A percentile compares a stretch with the other conserved stretches of the same genome.
Evolutionary conservation across 2,329 filamentous ascomycete genomes (phyloP).

Genomic region (Colletotrichum melonis): DNA sequence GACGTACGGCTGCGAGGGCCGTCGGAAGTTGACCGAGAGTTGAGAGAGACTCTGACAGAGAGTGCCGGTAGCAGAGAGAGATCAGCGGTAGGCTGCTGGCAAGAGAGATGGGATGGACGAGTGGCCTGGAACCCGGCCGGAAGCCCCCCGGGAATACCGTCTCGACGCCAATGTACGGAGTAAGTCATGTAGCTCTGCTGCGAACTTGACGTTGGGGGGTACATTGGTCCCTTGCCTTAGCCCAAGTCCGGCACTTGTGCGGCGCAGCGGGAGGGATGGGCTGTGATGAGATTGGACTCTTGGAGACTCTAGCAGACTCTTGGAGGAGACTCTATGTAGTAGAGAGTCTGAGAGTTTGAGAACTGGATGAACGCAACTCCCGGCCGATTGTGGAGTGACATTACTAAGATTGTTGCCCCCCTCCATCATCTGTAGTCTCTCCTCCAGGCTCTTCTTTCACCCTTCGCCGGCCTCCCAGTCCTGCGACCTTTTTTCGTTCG

Average conservation of each 20-base stretch:
- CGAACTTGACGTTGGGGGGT: not conserved
- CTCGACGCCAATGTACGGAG: not conserved
- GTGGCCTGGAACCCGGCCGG: conserved; percentile 1
- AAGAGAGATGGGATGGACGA: not conserved
- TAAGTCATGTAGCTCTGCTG: not conserved
- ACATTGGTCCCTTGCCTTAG: conserved; percentile 12
- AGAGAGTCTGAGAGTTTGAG: not conserved
- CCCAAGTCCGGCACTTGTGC: not conserved
- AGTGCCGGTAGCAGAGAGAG: not conserved
- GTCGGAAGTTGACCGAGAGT: conserved; percentile 35
- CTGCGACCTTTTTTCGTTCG: conserved; percentile 3
- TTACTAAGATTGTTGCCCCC: conserved; percentile 20
- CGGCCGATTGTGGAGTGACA: conserved; percentile 9
- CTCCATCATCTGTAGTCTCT: not conserved
- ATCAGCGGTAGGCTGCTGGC: not conserved
- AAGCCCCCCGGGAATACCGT: conserved; percentile 8
- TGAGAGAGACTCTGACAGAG: not conserved
- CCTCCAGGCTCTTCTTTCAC: conserved; percentile 1
- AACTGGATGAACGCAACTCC: conserved; percentile 33
- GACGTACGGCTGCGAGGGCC: not conserved
- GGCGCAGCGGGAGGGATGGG: not conserved
- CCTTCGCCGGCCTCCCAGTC: not conserved
- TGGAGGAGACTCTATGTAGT: too few relatives aligned
- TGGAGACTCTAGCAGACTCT: not conserved
- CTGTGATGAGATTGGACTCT: not conserved